Percentiles rank a stretch among this genome's conserved stretches.
These are phyloP conservation scores for Lentinula raphanica DNA, from an alignment of 768 basidiomycete species.

Conservation along the genomic window DNA sequence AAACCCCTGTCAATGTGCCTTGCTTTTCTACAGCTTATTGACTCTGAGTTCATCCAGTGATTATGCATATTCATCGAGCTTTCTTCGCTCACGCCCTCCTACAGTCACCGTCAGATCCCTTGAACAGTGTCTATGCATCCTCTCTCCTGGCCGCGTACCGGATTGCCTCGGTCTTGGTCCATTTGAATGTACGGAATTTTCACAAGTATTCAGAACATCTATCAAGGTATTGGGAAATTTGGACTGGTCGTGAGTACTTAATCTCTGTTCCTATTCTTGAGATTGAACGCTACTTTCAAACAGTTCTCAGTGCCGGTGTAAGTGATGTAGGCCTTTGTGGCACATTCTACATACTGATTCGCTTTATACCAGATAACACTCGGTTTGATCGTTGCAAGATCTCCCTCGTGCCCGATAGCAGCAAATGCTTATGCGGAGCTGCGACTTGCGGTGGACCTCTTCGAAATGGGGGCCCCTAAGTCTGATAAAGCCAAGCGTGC, in stretches of 20 bases:
- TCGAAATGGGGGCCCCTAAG: not conserved
- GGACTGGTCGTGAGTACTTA: not conserved
- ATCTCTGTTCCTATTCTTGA: not conserved
- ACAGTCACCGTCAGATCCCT: slow-evolving; percentile 38
- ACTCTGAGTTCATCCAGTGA: too few relatives aligned
- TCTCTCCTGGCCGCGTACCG: slow-evolving; percentile 44
- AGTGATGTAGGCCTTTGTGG: not conserved
- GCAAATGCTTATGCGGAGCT: not conserved
- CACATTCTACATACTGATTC: not conserved
- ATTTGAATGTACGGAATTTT: not conserved
- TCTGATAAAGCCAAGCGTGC: not conserved
- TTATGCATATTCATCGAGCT: slow-evolving; percentile 41
- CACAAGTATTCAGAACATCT: not conserved
- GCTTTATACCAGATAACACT: not conserved
- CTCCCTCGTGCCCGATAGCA: not conserved
- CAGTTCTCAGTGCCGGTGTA: slow-evolving; percentile 3
- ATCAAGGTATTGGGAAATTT: not conserved
- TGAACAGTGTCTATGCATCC: slow-evolving; percentile 40
- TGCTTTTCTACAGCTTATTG: not conserved
- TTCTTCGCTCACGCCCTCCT: slow-evolving; percentile 43
- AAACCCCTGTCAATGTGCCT: not conserved
- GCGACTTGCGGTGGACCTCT: not conserved
- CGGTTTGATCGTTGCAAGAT: not conserved
- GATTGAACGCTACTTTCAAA: not conserved
- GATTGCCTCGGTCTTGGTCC: slow-evolving; percentile 27